Conservation (phyloP, 352 stramenopile species). For the Bremia lactucae region DNA sequence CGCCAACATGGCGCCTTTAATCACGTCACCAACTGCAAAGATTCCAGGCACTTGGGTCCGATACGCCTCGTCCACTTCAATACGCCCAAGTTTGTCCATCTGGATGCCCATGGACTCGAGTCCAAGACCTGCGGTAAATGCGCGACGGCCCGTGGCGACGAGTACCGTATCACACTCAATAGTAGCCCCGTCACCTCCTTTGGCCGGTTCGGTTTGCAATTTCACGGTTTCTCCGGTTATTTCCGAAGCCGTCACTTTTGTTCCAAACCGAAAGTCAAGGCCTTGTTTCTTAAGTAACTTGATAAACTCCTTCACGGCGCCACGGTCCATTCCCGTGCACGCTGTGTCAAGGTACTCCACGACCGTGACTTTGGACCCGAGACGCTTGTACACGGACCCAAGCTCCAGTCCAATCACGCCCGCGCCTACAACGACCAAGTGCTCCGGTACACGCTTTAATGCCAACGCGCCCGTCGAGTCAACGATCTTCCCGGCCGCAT, state of each 20-base stretch:
- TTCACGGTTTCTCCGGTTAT: constrained; percentile 89
- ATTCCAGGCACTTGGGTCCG: constrained; percentile 89
- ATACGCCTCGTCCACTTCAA: constrained; percentile 97
- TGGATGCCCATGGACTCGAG: constrained; percentile 96
- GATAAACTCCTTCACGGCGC: constrained; percentile 95
- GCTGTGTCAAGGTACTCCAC: constrained; percentile 97
- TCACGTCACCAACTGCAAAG: constrained; percentile 96
- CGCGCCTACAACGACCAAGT: constrained; percentile 94
- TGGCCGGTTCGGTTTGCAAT: constrained; percentile 89
- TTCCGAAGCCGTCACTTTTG: constrained; percentile 92
- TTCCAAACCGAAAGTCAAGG: constrained; percentile 96
- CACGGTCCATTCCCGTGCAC: constrained; percentile 88
- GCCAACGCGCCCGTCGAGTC: constrained; percentile 95
- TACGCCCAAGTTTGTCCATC: constrained; percentile 92
- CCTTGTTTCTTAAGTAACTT: constrained; percentile 98
- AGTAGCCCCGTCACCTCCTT: constrained; percentile 36
- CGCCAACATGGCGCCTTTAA: constrained; percentile 97
- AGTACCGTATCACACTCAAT: constrained; percentile 79
- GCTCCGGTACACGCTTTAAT: constrained; percentile 89
- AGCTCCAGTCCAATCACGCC: constrained; percentile 98
- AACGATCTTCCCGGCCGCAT: constrained; percentile 94
- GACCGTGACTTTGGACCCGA: constrained; percentile 92
- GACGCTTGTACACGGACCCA: constrained; percentile 95
- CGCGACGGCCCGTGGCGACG: constrained; percentile 86
- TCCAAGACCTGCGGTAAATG: constrained; percentile 93